Conservation (phyloP, 73 alveolate species). For the Paramecium biaurelia region DNA sequence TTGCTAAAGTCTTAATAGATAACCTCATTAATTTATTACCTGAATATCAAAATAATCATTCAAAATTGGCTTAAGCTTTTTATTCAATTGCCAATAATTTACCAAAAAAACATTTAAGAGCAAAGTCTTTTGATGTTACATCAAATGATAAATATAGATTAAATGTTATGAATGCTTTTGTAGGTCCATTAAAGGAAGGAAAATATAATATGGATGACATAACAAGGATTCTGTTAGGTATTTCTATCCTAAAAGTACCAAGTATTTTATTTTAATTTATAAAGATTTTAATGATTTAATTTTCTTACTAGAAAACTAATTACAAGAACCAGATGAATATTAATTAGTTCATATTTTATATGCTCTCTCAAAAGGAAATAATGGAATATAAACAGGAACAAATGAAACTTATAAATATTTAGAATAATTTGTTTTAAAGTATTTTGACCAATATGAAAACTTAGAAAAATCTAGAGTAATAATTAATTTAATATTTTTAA, state of each 20-base stretch:
- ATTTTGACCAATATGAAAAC: neutral
- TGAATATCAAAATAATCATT: neutral
- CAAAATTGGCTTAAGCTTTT: constrained; percentile 22
- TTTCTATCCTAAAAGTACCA: neutral
- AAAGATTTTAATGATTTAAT: constrained; percentile 36
- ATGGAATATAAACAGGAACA: neutral
- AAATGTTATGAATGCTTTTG: neutral
- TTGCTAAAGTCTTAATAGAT: neutral
- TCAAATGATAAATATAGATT: constrained; percentile 19
- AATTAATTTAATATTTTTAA: neutral
- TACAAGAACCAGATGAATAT: constrained; percentile 21
- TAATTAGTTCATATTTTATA: constrained; percentile 12
- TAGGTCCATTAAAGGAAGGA: neutral
- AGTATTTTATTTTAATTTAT: neutral
- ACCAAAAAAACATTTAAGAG: neutral
- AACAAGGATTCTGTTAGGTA: neutral
- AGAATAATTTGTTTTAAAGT: neutral
- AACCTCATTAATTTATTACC: neutral
- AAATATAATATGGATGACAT: constrained; percentile 14
- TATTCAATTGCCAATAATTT: constrained; percentile 32
- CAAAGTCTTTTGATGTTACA: neutral
- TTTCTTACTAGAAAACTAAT: neutral
- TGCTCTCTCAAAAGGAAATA: constrained; percentile 32
- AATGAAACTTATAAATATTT: neutral
- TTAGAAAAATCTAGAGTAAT: constrained; percentile 45